phyloP scores from a whole-genome alignment of 805 yeast genomes.

The Peterozyma xylosa region DNA sequence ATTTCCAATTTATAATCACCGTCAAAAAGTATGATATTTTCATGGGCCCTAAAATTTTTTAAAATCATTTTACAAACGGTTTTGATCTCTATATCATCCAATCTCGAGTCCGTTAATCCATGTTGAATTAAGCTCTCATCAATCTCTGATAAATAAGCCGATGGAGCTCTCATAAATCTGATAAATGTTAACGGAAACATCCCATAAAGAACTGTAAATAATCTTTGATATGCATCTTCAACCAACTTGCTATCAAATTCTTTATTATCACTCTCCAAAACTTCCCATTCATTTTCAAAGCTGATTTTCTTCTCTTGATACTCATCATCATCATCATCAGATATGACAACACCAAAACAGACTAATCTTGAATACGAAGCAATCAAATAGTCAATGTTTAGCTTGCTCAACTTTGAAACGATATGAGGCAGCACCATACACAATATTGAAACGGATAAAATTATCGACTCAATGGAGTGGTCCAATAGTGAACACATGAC shows the following conservation, averaged over 20 bases:
- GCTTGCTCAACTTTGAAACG: slow-evolving; percentile 21
- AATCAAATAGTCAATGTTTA: no score
- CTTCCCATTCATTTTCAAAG: background rate
- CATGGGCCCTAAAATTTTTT: slow-evolving; percentile 36
- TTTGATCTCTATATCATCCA: slow-evolving; percentile 26
- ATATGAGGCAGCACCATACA: slow-evolving; percentile 35
- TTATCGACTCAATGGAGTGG: slow-evolving; percentile 28
- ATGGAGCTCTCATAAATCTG: slow-evolving; percentile 34
- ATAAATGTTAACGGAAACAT: slow-evolving; percentile 45
- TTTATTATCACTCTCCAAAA: slow-evolving; percentile 1
- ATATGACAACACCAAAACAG: slow-evolving; percentile 21
- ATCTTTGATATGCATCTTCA: slow-evolving; percentile 11
- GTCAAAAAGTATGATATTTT: slow-evolving; percentile 12
- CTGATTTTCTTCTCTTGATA: slow-evolving; percentile 1
- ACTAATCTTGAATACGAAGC: slow-evolving; percentile 27
- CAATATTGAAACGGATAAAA: slow-evolving; percentile 24
- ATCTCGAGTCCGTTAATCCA: slow-evolving; percentile 1
- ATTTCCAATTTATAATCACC: slow-evolving; percentile 20
- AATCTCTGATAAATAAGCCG: slow-evolving; percentile 2
- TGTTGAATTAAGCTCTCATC: no score
- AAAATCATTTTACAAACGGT: slow-evolving; percentile 20
- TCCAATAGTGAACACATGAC: slow-evolving; percentile 34
- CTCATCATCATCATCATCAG: slow-evolving; percentile 6
- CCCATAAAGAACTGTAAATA: slow-evolving; percentile 49
- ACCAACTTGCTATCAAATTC: background rate